Base-by-base conservation (phyloP, 1,284 basidiomycete species). In the Trichosporon faecale region DNA sequence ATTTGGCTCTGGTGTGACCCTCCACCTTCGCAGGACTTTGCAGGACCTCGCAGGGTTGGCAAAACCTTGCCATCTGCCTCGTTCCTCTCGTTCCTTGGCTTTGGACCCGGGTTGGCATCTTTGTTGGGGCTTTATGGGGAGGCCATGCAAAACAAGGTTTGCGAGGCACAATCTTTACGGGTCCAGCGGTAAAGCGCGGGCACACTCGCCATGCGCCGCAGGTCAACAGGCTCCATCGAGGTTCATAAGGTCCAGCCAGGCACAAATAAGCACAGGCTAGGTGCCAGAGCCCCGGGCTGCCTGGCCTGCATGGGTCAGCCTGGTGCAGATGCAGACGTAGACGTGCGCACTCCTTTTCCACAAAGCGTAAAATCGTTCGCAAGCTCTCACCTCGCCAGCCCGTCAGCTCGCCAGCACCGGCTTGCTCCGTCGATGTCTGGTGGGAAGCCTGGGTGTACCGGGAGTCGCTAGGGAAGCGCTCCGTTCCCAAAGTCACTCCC, bases 1-100 rank as follows among this genome's bases (percentile, higher is more conserved):
- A 31, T 60, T 60, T 60, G 55, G 27, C 55, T 60, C 27, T 60
- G 55, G 55, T 60, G 55, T 60, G 55, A 31, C 23, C 27, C 35
- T 37, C 35, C 35, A 37, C n/a, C n/a, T n/a, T n/a, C n/a, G n/a
- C n/a, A n/a, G n/a, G n/a, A n/a, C n/a, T n/a, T n/a, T n/a, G n/a
- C n/a, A n/a, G n/a, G n/a, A n/a, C 35, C 14, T 37, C 12, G 35
- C 35, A 37, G 35, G 35, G 35, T 21, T 60, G 7, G 21, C 49
- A 23, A 23, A 25, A 52, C 21, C 49, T 52, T 52, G 49, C 35
- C 35, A 37, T 52, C 6, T 44, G 37, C 37, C 33, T 44, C 12
- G 40, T 18, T 3, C 6, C 23, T 11, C 9, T 52, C 40, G 16
- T 11, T 21, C 49, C 9, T 52, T 52, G n/a, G 49, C 49, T 25